A percentile compares a stretch with the other conserved stretches of the same genome.
These are phyloP conservation scores for Emmonsia crescens DNA, from an alignment of 2,329 filamentous ascomycete species.

Conservation along the genomic window DNA sequence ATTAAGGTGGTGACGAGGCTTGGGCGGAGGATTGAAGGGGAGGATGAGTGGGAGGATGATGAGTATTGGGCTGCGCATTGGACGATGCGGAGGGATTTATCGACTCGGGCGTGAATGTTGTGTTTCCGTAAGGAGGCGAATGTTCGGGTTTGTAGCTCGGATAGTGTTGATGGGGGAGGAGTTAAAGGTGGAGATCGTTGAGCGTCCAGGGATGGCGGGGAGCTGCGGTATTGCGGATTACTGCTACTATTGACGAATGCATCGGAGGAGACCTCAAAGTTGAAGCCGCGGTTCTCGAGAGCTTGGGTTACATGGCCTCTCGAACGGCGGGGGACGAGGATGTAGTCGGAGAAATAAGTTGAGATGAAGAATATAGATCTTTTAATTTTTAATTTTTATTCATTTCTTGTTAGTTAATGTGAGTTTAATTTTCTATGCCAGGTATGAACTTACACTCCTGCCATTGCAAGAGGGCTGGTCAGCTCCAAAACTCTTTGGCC, in stretches of 20 bases:
- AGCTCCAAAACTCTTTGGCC: slow-evolving; percentile 85
- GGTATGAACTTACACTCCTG: slow-evolving; percentile 55
- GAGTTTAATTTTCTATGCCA: not conserved
- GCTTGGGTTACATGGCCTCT: slow-evolving; percentile 64
- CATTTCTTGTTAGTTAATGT: slow-evolving; percentile 3
- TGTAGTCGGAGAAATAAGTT: slow-evolving; percentile 95
- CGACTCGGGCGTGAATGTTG: slow-evolving; percentile 61
- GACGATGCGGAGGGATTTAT: slow-evolving; percentile 58
- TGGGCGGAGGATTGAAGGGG: slow-evolving; percentile 29
- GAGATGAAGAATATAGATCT: slow-evolving; percentile 96
- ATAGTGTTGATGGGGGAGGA: slow-evolving; percentile 64
- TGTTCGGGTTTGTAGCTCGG: slow-evolving; percentile 70
- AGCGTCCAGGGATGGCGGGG: slow-evolving; percentile 19
- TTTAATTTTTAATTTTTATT: too few species aligned
- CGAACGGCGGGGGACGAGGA: slow-evolving; percentile 71
- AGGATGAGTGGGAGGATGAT: slow-evolving; percentile 28
- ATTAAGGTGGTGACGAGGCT: slow-evolving; percentile 29
- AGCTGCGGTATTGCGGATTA: slow-evolving; percentile 39
- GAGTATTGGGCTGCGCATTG: slow-evolving; percentile 62
- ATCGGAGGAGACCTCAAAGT: slow-evolving; percentile 60
- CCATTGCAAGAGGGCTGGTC: slow-evolving; percentile 79
- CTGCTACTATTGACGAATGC: slow-evolving; percentile 50
- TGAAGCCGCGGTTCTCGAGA: slow-evolving; percentile 68
- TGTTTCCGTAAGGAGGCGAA: slow-evolving; percentile 73
- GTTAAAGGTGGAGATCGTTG: slow-evolving; percentile 43